Conservation (phyloP, 2,329 filamentous ascomycete species). For the Chaetomiaceae sp. region DNA sequence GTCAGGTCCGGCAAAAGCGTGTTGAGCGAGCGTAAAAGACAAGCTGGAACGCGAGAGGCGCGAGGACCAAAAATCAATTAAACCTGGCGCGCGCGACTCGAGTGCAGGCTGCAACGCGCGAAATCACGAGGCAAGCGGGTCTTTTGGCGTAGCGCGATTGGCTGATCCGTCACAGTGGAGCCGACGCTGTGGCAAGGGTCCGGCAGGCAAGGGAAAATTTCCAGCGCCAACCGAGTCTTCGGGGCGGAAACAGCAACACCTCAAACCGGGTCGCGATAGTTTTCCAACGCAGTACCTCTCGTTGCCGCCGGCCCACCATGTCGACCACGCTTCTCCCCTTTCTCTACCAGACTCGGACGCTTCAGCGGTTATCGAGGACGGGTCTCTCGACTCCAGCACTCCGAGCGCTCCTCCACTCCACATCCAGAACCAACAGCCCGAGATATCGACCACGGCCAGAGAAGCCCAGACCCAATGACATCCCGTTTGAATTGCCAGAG, state of each 20-base stretch:
- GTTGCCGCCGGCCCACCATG: slow-evolving; percentile 33
- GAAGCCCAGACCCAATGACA: slow-evolving; percentile 27
- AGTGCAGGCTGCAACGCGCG: slow-evolving; percentile 14
- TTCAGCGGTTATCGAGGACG: slow-evolving; percentile 37
- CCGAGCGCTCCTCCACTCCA: slow-evolving; percentile 27
- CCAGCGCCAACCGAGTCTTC: too few species aligned
- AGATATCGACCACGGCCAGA: slow-evolving; percentile 14
- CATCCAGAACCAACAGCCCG: slow-evolving; percentile 9
- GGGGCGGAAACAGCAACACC: slow-evolving; percentile 3
- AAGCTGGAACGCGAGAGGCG: slow-evolving; percentile 5
- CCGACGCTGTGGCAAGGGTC: not conserved
- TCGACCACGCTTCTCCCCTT: slow-evolving; percentile 57
- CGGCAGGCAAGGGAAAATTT: slow-evolving; percentile 12
- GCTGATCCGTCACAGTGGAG: not conserved
- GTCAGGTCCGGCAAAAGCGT: too few species aligned
- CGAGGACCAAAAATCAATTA: slow-evolving; percentile 22
- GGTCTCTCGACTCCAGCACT: slow-evolving; percentile 26
- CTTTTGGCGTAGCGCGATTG: not conserved
- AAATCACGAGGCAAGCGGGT: slow-evolving; percentile 21
- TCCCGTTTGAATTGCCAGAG: slow-evolving; percentile 48
- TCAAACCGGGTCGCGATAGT: not conserved
- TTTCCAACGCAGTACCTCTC: too few species aligned
- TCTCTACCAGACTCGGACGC: slow-evolving; percentile 67
- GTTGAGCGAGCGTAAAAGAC: too few species aligned
- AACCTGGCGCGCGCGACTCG: slow-evolving; percentile 13